Percentiles rank a stretch among this genome's conserved stretches.
Evolutionary conservation across 2,329 filamentous ascomycete genomes (phyloP).

Genomic region (Trichoderma sp.): DNA sequence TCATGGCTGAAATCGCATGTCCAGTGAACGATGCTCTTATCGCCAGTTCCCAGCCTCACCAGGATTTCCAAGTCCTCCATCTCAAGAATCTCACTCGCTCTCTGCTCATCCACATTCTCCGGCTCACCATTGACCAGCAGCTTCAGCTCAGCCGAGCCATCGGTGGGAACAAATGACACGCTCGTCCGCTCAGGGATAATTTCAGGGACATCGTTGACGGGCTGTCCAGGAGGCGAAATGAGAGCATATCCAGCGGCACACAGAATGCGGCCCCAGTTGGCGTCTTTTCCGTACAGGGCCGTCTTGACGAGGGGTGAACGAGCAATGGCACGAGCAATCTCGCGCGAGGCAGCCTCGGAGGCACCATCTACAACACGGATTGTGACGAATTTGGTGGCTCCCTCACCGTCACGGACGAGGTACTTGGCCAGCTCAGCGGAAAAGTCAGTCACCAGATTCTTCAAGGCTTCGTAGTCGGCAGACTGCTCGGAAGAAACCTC

Average conservation of each 20-base stretch:
- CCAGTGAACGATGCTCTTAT: slow-evolving; percentile 71
- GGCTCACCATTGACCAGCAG: slow-evolving; percentile 77
- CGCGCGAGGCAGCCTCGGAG: slow-evolving; percentile 67
- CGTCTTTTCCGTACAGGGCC: slow-evolving; percentile 92
- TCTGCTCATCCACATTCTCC: slow-evolving; percentile 70
- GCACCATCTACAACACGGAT: slow-evolving; percentile 76
- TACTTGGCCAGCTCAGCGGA: slow-evolving; percentile 83
- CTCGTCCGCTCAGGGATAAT: slow-evolving; percentile 69
- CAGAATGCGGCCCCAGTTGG: slow-evolving; percentile 96
- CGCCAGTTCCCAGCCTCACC: slow-evolving; percentile 67
- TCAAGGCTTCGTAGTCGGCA: slow-evolving; percentile 68
- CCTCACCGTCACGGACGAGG: slow-evolving; percentile 93
- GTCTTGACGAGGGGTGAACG: slow-evolving; percentile 94
- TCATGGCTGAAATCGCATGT: slow-evolving; percentile 86
- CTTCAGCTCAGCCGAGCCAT: slow-evolving; percentile 74
- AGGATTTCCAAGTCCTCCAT: slow-evolving; percentile 77
- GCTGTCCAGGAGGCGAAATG: slow-evolving; percentile 56
- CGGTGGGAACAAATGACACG: slow-evolving; percentile 74
- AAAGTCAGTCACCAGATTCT: slow-evolving; percentile 69
- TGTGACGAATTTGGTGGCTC: slow-evolving; percentile 96
- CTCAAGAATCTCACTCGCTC: slow-evolving; percentile 74
- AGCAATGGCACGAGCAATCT: slow-evolving; percentile 84
- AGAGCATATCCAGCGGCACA: slow-evolving; percentile 86
- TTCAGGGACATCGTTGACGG: slow-evolving; percentile 58
- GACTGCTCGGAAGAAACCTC: slow-evolving; percentile 54